Evolutionary conservation across 805 yeast genomes (phyloP).

Genomic region (Yarrowia osloensis): DNA sequence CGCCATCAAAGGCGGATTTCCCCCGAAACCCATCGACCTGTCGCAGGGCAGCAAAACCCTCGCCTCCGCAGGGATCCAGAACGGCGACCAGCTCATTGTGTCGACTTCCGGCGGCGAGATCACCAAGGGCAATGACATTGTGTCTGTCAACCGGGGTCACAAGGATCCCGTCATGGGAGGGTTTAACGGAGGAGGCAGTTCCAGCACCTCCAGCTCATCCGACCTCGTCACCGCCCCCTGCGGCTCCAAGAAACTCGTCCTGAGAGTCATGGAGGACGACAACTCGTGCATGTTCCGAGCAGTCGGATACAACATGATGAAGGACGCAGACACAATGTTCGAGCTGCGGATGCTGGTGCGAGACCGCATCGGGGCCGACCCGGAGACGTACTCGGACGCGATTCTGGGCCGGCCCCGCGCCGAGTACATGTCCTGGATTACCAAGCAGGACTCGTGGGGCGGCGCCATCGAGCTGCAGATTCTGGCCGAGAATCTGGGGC

Average conservation of each 20-base stretch:
- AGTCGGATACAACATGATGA: conserved; percentile 54
- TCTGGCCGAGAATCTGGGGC: conserved; percentile 52
- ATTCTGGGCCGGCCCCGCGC: conserved; percentile 55
- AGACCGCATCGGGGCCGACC: conserved; percentile 47
- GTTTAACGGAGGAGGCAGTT: not conserved
- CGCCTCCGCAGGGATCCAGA: conserved; percentile 50
- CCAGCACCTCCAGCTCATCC: not conserved
- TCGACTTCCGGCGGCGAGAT: conserved; percentile 32
- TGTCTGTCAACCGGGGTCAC: conserved; percentile 7
- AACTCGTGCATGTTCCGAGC: conserved; percentile 77
- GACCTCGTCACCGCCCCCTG: conserved; percentile 14
- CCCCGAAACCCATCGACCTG: conserved; percentile 53
- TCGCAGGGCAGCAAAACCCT: conserved; percentile 34
- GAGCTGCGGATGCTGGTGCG: conserved; percentile 58
- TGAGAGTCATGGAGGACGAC: conserved; percentile 70
- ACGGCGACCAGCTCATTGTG: conserved; percentile 61
- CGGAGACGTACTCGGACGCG: conserved; percentile 54
- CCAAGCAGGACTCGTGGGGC: conserved; percentile 67
- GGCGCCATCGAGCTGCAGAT: conserved; percentile 79
- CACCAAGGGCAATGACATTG: not conserved
- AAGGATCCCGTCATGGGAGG: not conserved
- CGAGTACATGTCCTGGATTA: conserved; percentile 64
- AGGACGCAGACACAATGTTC: conserved; percentile 48
- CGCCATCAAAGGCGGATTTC: conserved; percentile 58
- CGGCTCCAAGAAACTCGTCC: conserved; percentile 24